These are phyloP conservation scores for Stipa capillata DNA, from an alignment of 176 grass and related monocot genomes.

Conservation along the genomic window DNA sequence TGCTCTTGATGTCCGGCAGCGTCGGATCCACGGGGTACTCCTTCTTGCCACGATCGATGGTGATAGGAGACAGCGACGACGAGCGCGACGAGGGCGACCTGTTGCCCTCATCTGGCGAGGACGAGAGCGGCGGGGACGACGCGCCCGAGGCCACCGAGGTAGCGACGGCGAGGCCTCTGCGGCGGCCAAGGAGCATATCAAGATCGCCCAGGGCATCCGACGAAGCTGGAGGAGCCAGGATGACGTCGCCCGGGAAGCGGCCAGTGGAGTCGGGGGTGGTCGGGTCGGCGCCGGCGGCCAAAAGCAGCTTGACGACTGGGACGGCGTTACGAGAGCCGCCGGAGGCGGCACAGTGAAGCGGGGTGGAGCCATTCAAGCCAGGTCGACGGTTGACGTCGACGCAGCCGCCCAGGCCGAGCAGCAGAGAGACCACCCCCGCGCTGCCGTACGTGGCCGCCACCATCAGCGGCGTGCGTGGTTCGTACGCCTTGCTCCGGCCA, in stretches of 20 bases:
- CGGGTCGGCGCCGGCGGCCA: conserved; percentile 64
- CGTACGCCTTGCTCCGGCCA: conserved; percentile 56
- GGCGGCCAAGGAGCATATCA: conserved; percentile 40
- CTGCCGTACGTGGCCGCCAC: conserved; percentile 83
- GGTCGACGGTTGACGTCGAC: conserved; percentile 46
- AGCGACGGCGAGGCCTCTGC: conserved; percentile 21
- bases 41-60: conserved; percentile 55
- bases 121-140: conserved; percentile 51
- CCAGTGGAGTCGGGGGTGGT: conserved; percentile 32
- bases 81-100: conserved; percentile 37
- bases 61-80: conserved; percentile 42
- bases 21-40: conserved; percentile 84
- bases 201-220: conserved; percentile 26
- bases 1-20: conserved; percentile 78
- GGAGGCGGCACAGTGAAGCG: conserved; percentile 79
- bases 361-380: conserved; percentile 32
- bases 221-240: conserved; percentile 26
- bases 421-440: conserved; percentile 27
- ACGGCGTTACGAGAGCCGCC: conserved; percentile 45
- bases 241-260: conserved; percentile 43
- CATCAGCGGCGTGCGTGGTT: conserved; percentile 77
- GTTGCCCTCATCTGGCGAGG: conserved; percentile 50
- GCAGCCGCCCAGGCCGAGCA: conserved; percentile 37
- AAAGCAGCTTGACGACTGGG: conserved; percentile 46
- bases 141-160: conserved; percentile 28